These are phyloP conservation scores for Wallacemonas sp. DNA, from an alignment of 208 protist genomes.

Conservation along the genomic window DNA sequence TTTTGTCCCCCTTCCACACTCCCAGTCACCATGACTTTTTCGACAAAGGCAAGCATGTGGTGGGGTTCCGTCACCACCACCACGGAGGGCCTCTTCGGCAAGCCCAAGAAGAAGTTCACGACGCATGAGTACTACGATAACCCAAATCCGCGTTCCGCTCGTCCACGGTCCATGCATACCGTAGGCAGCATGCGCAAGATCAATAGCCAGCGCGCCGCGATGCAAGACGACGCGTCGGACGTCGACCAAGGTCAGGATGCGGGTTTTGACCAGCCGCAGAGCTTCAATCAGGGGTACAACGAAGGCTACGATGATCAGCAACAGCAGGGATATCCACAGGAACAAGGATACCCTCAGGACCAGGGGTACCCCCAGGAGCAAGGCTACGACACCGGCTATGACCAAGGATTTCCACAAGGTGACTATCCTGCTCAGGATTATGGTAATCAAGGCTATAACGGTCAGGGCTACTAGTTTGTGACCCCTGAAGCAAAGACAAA, in stretches of 20 bases:
- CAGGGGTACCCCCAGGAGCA: slow-evolving; percentile 7
- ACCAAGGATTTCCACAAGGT: background rate
- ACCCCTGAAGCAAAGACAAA: background rate
- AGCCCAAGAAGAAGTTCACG: slow-evolving; percentile 53
- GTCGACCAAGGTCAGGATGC: background rate
- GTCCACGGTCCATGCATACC: slow-evolving; percentile 44
- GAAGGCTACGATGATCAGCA: slow-evolving; percentile 8
- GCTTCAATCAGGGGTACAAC: background rate
- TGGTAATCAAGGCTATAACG: background rate
- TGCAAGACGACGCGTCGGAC: background rate
- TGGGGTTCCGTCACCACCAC: slow-evolving; percentile 55
- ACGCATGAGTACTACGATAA: slow-evolving; percentile 65
- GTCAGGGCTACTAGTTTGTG: background rate
- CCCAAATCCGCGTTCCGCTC: slow-evolving; percentile 28
- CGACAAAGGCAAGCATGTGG: slow-evolving; percentile 63
- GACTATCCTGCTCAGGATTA: background rate
- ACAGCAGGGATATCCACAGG: slow-evolving; percentile 10
- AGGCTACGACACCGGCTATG: background rate
- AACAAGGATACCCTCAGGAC: slow-evolving; percentile 10
- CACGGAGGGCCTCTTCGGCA: slow-evolving; percentile 55
- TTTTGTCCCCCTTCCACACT: too few species aligned
- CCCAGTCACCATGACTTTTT: slow-evolving; percentile 52
- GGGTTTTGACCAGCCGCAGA: background rate
- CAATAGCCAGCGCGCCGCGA: slow-evolving; percentile 11
- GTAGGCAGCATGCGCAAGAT: slow-evolving; percentile 33